phyloP scores from a whole-genome alignment of 805 yeast species.

The Komagataella kurtzmanii region DNA sequence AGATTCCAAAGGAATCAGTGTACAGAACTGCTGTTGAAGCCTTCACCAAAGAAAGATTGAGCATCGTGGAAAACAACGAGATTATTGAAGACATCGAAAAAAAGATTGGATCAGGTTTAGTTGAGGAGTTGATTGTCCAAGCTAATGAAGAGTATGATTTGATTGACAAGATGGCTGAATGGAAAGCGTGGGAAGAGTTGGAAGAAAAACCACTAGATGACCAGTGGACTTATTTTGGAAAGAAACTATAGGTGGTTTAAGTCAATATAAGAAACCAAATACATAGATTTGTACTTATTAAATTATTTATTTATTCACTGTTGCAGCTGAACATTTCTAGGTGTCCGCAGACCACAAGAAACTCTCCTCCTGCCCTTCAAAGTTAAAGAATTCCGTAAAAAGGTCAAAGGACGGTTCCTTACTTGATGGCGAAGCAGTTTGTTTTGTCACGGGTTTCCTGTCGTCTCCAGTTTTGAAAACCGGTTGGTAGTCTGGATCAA shows the following conservation, averaged over 20 bases:
- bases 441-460: background rate
- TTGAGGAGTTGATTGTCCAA: constrained; percentile 73
- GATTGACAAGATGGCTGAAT: constrained; percentile 51
- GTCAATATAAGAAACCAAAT: background rate
- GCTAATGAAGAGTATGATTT: constrained; percentile 70
- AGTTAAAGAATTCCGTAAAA: background rate
- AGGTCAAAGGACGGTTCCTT: background rate
- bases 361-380: background rate
- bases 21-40: constrained; percentile 66
- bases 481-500: background rate
- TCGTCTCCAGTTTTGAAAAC: background rate
- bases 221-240: constrained; percentile 77
- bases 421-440: background rate
- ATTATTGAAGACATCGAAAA: constrained; percentile 54
- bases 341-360: background rate
- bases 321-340: background rate
- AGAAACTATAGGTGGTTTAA: constrained; percentile 26
- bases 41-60: constrained; percentile 56
- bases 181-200: constrained; percentile 70
- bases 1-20: constrained; percentile 61
- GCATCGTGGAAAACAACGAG: constrained; percentile 49
- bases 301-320: background rate
- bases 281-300: background rate
- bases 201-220: constrained; percentile 70
- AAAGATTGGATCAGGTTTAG: constrained; percentile 68